Percentiles rank a stretch among this genome's conserved stretches.
Conservation (phyloP, 1,139 yeast genomes). For the Pichia sp. region DNA sequence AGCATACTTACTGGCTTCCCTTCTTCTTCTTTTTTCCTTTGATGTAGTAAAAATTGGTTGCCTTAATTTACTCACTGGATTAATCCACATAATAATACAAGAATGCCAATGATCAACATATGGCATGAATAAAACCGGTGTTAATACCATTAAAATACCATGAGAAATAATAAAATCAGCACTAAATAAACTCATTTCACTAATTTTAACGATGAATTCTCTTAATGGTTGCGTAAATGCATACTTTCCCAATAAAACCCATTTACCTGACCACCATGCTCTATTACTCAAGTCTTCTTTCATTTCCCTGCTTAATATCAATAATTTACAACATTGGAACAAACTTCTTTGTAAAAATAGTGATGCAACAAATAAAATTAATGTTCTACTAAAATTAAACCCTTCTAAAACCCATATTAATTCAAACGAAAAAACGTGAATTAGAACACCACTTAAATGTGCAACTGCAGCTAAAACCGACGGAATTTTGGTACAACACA, state of each 20-base stretch:
- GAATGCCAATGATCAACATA: slow-evolving; percentile 74
- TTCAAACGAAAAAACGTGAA: slow-evolving; percentile 52
- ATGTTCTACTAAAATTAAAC: slow-evolving; percentile 51
- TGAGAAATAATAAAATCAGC: slow-evolving; percentile 71
- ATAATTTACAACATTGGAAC: slow-evolving; percentile 39
- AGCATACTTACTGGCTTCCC: slow-evolving; percentile 35
- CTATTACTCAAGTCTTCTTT: slow-evolving; percentile 49
- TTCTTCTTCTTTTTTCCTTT: slow-evolving; percentile 33
- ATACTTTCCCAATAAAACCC: slow-evolving; percentile 55
- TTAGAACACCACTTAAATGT: slow-evolving; percentile 46
- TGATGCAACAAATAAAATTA: slow-evolving; percentile 53
- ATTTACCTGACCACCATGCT: slow-evolving; percentile 87
- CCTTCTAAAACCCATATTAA: slow-evolving; percentile 57
- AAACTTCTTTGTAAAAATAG: slow-evolving; percentile 50
- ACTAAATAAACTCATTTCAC: slow-evolving; percentile 64
- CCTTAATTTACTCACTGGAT: slow-evolving; percentile 51
- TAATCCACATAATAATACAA: slow-evolving; percentile 72
- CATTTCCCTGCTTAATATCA: slow-evolving; percentile 54
- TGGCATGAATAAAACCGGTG: slow-evolving; percentile 63
- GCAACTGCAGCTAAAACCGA: slow-evolving; percentile 42
- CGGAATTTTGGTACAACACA: slow-evolving; percentile 32
- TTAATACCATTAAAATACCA: slow-evolving; percentile 48
- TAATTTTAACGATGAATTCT: slow-evolving; percentile 59
- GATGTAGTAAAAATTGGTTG: slow-evolving; percentile 36
- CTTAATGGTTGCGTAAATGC: slow-evolving; percentile 60